Percentiles rank a stretch among this genome's conserved stretches.
Evolutionary conservation across 257 asterid genomes (phyloP).

Genomic region (Lycium barbarum): DNA sequence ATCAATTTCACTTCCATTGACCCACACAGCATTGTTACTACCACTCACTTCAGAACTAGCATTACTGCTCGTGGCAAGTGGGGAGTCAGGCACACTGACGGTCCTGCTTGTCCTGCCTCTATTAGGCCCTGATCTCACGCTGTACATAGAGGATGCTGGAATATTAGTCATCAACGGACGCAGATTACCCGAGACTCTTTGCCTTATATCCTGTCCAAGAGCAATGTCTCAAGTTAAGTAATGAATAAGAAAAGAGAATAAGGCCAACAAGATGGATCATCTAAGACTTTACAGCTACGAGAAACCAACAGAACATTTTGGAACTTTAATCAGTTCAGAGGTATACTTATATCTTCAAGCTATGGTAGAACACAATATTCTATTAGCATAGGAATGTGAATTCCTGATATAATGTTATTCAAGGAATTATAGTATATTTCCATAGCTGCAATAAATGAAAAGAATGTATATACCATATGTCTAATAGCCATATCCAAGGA

Average conservation of each 20-base stretch:
- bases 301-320: neutral
- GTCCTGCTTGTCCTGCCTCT: conserved; percentile 66
- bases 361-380: neutral
- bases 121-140: conserved; percentile 85
- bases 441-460: conserved; percentile 10
- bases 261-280: conserved; percentile 29
- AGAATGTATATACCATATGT: conserved; percentile 76
- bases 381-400: conserved; percentile 35
- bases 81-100: conserved; percentile 83
- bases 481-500: conserved; percentile 99
- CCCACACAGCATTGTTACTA: conserved; percentile 61
- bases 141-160: conserved; percentile 94
- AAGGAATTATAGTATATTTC: neutral
- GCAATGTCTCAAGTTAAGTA: conserved; percentile 6
- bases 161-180: conserved; percentile 88
- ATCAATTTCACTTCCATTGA: conserved; percentile 64
- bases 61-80: conserved; percentile 94
- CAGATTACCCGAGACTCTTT: conserved; percentile 76
- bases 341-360: neutral
- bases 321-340: conserved; percentile 62
- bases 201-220: conserved; percentile 81
- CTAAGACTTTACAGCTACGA: neutral
- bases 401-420: neutral
- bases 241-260: neutral
- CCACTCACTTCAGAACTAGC: conserved; percentile 95